These are phyloP conservation scores for Lotmaria passim DNA, from an alignment of 208 protist species.

Conservation along the genomic window DNA sequence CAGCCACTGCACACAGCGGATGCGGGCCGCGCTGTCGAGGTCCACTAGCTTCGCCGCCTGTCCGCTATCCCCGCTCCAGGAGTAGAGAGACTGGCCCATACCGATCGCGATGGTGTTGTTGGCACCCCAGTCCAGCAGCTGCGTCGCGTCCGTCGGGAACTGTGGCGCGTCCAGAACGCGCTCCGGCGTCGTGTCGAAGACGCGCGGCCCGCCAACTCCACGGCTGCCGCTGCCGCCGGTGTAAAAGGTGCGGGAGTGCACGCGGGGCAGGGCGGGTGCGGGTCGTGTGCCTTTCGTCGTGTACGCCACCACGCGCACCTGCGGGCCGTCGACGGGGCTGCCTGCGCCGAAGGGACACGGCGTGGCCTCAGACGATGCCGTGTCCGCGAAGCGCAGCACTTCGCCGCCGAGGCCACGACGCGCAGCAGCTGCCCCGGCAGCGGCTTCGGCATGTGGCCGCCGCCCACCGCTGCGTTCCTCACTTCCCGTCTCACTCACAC, in stretches of 20 bases:
- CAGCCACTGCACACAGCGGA: conserved; percentile 76
- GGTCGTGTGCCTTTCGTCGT: conserved; percentile 22
- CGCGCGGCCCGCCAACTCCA: conserved; percentile 20
- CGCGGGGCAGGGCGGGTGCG: conserved; percentile 11
- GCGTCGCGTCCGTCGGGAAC: conserved; percentile 55
- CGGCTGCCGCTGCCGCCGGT: conserved; percentile 27
- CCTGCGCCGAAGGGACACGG: conserved; percentile 11
- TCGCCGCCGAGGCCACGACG: conserved; percentile 49
- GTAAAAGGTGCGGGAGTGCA: conserved; percentile 33
- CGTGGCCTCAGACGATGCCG: background rate
- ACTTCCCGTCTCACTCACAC: conserved; percentile 1
- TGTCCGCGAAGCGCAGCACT: conserved; percentile 39
- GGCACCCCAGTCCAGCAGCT: conserved; percentile 85
- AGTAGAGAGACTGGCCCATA: conserved; percentile 73
- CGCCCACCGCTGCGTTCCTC: conserved; percentile 21
- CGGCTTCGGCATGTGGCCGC: background rate
- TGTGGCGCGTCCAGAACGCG: conserved; percentile 81
- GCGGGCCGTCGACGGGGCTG: conserved; percentile 14
- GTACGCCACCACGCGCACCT: conserved; percentile 16
- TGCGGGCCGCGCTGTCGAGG: conserved; percentile 48
- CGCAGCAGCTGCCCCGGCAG: conserved; percentile 16
- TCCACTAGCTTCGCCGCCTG: conserved; percentile 62
- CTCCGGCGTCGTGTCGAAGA: conserved; percentile 77
- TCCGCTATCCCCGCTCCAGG: conserved; percentile 69
- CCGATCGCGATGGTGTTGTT: conserved; percentile 88